Evolutionary conservation across 768 basidiomycete genomes (phyloP), one percentile per base, ranked within the genome.

Genomic region (Holtermannia corniformis): DNA sequence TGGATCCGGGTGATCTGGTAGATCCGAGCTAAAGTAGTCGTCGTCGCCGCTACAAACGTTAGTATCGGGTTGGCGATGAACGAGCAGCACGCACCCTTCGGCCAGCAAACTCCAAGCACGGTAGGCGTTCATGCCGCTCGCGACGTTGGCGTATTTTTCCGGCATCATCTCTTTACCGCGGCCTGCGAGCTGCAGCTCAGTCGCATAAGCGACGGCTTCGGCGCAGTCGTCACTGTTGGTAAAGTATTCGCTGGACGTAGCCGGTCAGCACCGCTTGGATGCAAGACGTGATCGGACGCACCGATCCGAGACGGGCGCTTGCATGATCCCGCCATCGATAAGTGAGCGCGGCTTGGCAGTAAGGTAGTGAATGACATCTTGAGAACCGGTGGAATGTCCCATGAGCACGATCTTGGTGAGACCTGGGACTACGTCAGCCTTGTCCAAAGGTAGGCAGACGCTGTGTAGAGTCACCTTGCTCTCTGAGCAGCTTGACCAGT

Each of bases 321-420:
- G 71, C 51, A 72, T 63, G 50, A 72, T 72, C 21, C 65, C 71
- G 3, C 67, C 71, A 37, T 64, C 51, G 41, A 72, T 59, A 3
- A 50, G 47, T 3, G 54, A 7, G 7, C 47, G 10, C 27, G 41
- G 27, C 50, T 22, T 11, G 56, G 27, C 19, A 57, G 45, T 12
- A 25, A 70, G 65, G 57, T 68, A 70, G 13, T 61, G 55, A 10
- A 66, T 63, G 16, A 65, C 59, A 46, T 68, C 65, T 58, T 72
- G 71, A 28, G 57, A 67, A 2, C 71, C 71, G 13, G 71, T 72
- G 1, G 67, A 68, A 40, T 68, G 67, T 32, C 71, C 71, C 59
- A 70, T 66, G 22, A 67, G 45, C 25, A 72, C 56, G n/a, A 72
- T 47, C 21, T 50, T 58, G 14, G 54, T 46, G 7, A 59, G 49